Evolutionary conservation across 441 rosid genomes (phyloP).

Genomic region (Adansonia grandidieri): DNA sequence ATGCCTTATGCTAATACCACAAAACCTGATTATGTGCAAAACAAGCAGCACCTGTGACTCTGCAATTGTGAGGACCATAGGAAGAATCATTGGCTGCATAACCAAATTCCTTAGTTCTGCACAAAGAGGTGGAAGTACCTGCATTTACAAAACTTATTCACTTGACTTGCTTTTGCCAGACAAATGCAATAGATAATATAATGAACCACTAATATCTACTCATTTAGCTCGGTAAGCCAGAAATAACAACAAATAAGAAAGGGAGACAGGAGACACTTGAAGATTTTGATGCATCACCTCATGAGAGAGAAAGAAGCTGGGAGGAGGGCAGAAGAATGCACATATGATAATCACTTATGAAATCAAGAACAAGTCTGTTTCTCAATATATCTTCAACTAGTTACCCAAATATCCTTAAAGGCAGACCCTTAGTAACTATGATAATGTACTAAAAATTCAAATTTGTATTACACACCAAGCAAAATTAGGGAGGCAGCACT

Average conservation of each 20-base stretch:
- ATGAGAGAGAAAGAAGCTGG: not conserved
- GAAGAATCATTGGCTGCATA: slow-evolving; percentile 94
- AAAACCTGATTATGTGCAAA: slow-evolving; percentile 23
- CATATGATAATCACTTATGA: not conserved
- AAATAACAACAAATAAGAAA: slow-evolving; percentile 14
- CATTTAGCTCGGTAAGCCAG: not conserved
- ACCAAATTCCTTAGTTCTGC: slow-evolving; percentile 96
- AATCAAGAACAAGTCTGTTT: not conserved
- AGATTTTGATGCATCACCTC: not conserved
- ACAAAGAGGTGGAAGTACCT: slow-evolving; percentile 98
- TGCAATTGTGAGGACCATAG: slow-evolving; percentile 95
- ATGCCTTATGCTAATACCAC: not conserved
- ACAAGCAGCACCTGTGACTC: slow-evolving; percentile 80
- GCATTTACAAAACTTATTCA: slow-evolving; percentile 31
- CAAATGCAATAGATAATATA: not conserved
- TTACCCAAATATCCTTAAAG: slow-evolving; percentile 9
- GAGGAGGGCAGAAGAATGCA: not conserved
- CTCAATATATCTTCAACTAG: not conserved
- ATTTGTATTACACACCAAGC: not conserved
- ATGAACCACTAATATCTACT: not conserved
- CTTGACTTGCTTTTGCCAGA: not conserved
- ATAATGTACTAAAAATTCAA: not conserved
- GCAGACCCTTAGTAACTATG: not conserved
- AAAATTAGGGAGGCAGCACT: not conserved
- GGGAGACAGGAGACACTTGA: not conserved